These are phyloP conservation scores for Hypholoma fasciculare DNA, from an alignment of 768 basidiomycete species.

Conservation along the genomic window DNA sequence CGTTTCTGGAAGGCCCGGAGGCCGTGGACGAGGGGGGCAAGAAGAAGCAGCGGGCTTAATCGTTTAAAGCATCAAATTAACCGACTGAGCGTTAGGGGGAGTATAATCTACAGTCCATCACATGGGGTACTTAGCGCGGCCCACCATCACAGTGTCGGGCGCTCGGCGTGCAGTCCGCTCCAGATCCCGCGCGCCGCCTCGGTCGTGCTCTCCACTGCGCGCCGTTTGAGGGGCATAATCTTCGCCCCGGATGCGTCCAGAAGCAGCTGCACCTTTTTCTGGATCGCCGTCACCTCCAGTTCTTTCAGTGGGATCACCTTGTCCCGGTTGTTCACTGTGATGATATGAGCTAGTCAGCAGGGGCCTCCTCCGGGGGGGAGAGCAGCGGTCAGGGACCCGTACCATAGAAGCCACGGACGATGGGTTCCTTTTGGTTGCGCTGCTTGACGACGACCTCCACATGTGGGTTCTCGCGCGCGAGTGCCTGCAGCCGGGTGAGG, in stretches of 20 bases:
- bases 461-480: constrained; percentile 76
- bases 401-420: constrained; percentile 86
- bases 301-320: constrained; percentile 84
- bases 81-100: constrained; percentile 12
- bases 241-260: constrained; percentile 88
- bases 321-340: constrained; percentile 80
- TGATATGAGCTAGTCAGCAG: constrained; percentile 15
- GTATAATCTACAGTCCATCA: constrained; percentile 27
- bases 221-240: constrained; percentile 77
- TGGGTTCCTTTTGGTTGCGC: constrained; percentile 73
- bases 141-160: constrained; percentile 45
- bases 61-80: constrained; percentile 29
- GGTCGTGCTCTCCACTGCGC: constrained; percentile 74
- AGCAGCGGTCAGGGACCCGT: no score
- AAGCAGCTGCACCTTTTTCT: constrained; percentile 77
- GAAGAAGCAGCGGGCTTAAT: constrained; percentile 16
- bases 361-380: constrained; percentile 8
- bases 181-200: constrained; percentile 87
- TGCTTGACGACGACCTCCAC: constrained; percentile 85
- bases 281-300: constrained; percentile 72
- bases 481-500: constrained; percentile 54
- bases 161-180: constrained; percentile 84
- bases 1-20: constrained; percentile 30
- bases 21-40: constrained; percentile 23
- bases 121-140: constrained; percentile 19